Evolutionary conservation across 139 green algal genomes (phyloP), one percentile per base, ranked within the genome.

Genomic region (Chlamydomonas urium): DNA sequence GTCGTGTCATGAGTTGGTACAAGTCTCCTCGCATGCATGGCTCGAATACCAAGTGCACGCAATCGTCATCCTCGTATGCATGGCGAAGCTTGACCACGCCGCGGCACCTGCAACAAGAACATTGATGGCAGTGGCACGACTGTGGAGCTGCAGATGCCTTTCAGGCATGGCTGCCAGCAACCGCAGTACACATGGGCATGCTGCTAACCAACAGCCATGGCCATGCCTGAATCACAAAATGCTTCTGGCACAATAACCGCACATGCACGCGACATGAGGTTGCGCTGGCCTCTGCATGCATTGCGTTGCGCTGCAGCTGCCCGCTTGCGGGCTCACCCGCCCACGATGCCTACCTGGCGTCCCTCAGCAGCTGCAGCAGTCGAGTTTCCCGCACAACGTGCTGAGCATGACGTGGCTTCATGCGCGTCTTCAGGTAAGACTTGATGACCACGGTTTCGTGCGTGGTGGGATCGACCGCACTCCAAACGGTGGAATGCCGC

Each of bases 41-140:
- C 45, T 78, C 65, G 32, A 82, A 82, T 4, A 81, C 72, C 3
- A 88, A 69, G 65, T 83, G 83, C 1, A 87, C 42, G 6, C 61
- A 53, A 24, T 56, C 26, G 5, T 81, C 74, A 45, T 85, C 78
- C 50, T 87, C 82, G 69, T 85, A 87, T 1, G 76, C 73, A 1
- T 76, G 66, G 0, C 75, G 67, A 23, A 83, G 35, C 3, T 59
- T 47, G 5, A 79, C 77, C 4, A 82, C 72, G 3, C 77, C 77
- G 33, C 56, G 72, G 59, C 60, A 73, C 21, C 77, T 82, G 71
- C 29, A 38, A n/a, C 36, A 24, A 34, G 19, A 35, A n/a, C n/a
- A n/a, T n/a, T 45, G 32, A 62, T 47, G 29, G 10, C 32, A n/a
- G 28, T 37, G 37, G 2, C 62, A 70, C 57, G 31, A 8, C 0